These are phyloP conservation scores for Ceratocystis alfenasii DNA, from an alignment of 2,329 filamentous ascomycete genomes.

Conservation along the genomic window DNA sequence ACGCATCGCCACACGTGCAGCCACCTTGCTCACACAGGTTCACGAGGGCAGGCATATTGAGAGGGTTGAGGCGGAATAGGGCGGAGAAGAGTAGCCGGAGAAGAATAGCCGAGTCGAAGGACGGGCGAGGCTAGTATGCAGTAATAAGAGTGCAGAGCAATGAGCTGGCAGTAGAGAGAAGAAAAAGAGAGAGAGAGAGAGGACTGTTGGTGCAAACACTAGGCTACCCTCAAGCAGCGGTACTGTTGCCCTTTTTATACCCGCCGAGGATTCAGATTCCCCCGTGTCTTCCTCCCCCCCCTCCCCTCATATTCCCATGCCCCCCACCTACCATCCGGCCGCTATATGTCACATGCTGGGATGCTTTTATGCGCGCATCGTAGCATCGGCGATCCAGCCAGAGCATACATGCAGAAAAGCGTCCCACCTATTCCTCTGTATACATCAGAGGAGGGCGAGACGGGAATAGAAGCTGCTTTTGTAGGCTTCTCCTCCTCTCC, in stretches of 20 bases:
- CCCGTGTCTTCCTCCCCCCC: not conserved
- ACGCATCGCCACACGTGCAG: conserved; percentile 34
- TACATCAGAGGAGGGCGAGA: no score
- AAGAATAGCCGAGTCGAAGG: no score
- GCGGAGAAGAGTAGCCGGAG: not conserved
- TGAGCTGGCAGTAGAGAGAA: no score
- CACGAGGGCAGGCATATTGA: conserved; percentile 35
- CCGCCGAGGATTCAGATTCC: not conserved
- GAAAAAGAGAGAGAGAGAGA: not conserved
- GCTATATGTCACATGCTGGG: conserved; percentile 7
- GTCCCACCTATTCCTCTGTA: not conserved
- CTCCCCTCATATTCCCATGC: not conserved
- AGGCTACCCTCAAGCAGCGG: no score
- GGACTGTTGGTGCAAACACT: not conserved
- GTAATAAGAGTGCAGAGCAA: no score
- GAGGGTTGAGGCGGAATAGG: not conserved
- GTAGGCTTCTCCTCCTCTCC: no score
- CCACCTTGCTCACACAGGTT: conserved; percentile 32
- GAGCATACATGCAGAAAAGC: not conserved
- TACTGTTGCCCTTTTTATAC: not conserved
- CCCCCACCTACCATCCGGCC: not conserved
- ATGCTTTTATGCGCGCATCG: conserved; percentile 5
- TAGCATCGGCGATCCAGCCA: not conserved
- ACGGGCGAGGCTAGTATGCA: no score
- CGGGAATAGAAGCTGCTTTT: no score